Base-by-base conservation (phyloP, 2,329 filamentous ascomycete genomes). In the Fusarium longipes region DNA sequence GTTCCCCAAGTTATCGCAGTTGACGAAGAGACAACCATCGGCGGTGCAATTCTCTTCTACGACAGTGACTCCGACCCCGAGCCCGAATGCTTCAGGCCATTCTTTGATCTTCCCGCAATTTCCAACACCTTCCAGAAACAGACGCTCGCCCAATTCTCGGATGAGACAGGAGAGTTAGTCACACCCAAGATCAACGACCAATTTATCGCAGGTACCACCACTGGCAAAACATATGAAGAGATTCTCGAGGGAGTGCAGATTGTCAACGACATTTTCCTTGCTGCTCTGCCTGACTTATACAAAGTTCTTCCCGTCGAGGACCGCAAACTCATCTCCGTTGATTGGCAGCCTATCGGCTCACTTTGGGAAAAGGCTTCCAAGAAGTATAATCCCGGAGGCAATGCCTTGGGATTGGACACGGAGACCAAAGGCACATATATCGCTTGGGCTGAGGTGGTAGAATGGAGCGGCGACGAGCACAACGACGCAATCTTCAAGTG, bases 401-500 rank as follows among this genome's bases (percentile, higher is more conserved):
- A 68, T n/a, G 30, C 61, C 1, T 25, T 68, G 2, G 66, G 65
- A 1, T 14, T 68, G 3, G 52, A 68, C 2, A 75, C 43, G 0
- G 49, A n/a, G 20, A 35, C 40, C 0, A 65, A 68, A 30, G 66
- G 66, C 6, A 65, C 61, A 1, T 68, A 69, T 7, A 42, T 69
- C 7, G 56, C 56, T 3, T 69, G 65, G 65, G 65, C 65, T 5
- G 66, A 69, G 42, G 66, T 65, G 5, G 40, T 69, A 18, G 66
- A 69, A 14, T 68, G 66, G 65, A 65, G 45, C 3, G 56, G 57
- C 0, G 65, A 68, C 1, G 33, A 68, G 38, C 39, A 68, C 6
- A 65, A 68, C 3, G 57, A 68, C 1, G 61, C 50, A 2, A 32
- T 69, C 1, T 63, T 65, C 12, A 49, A 32, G 17, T 69, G 65